A percentile compares a stretch with the other conserved stretches of the same genome.
phyloP scores from a whole-genome alignment of 495 filamentous ascomycete species.

The Podospora didyma region DNA sequence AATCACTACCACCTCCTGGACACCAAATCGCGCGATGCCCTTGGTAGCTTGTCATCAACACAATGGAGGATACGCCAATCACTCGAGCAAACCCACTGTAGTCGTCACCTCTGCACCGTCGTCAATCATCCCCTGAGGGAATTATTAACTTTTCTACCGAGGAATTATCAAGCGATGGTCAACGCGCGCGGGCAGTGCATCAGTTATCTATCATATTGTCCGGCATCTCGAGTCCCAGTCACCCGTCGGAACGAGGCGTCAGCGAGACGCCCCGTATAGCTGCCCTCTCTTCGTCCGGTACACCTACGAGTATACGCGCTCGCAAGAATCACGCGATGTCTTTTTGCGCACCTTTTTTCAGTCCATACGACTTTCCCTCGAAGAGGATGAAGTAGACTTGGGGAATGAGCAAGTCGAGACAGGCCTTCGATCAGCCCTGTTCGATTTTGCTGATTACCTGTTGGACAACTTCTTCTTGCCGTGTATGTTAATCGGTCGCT shows the following conservation, averaged over 20 bases:
- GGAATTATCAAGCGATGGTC: not conserved
- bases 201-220: slow-evolving; percentile 8
- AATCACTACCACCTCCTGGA: too few relatives aligned
- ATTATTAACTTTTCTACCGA: slow-evolving; percentile 1
- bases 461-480: slow-evolving; percentile 25
- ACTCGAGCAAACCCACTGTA: not conserved
- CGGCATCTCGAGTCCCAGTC: not conserved
- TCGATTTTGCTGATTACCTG: slow-evolving; percentile 22
- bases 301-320: slow-evolving; percentile 23
- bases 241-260: not conserved
- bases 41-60: too few relatives aligned
- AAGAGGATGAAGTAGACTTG: slow-evolving; percentile 13
- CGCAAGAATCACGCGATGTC: slow-evolving; percentile 17
- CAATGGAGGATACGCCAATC: too few relatives aligned
- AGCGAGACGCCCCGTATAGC: slow-evolving; percentile 1
- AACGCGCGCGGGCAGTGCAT: not conserved
- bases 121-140: slow-evolving; percentile 5
- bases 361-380: slow-evolving; percentile 13
- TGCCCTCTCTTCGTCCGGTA: slow-evolving; percentile 17
- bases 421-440: slow-evolving; percentile 12
- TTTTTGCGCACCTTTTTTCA: slow-evolving; percentile 22
- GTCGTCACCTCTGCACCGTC: not conserved
- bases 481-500: slow-evolving; percentile 10
- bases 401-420: not conserved
- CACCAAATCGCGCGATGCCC: too few relatives aligned